Base-by-base conservation (phyloP, 805 yeast species). In the Lachancea quebecensis region DNA sequence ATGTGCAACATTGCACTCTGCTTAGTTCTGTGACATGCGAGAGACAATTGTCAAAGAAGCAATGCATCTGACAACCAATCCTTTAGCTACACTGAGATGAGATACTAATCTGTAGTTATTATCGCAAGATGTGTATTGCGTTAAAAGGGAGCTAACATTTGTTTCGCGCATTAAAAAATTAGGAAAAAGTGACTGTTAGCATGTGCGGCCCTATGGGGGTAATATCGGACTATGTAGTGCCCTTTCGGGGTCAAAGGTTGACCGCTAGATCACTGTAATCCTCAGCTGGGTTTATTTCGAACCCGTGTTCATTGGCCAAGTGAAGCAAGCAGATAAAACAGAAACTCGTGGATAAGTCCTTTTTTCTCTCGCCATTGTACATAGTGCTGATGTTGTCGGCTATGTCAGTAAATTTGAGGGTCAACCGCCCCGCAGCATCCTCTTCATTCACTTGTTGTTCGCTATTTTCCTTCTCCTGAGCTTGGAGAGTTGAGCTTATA, bases 261-360 rank as follows among this genome's bases (percentile, higher is more conserved):
- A 48, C 32, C n/a, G 40, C 42, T 27, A 65, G 45, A 39, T 65
- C 66, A 15, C 54, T 57, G 35, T 51, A 67, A 17, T 63, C 59
- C 6, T 68, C 75, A 9, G 68, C 74, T 48, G 77, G 75, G 14
- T 70, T 67, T 7, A 88, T 73, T 6, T 68, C 58, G 28, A 88
- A 68, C 1, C 90, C 91, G 56, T 85, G 81, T 60, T 88, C 96
- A 59, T 89, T 88, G 11, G 95, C 95, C 52, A 88, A 68, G 65
- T 88, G 96, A 31, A 88, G 66, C 56, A 87, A 65, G 54, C 95
- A 85, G 47, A 88, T 85, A 55, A 88, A 88, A 57, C 86, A 85
- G 62, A 85, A 85, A 64, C 95, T 82, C 1, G 95, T 87, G 1
- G 95, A 83, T 7, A 89, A 64, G 42, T 88, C 95, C 41, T 73